These are phyloP conservation scores for Cladophialophora carrionii DNA, from an alignment of 2,329 filamentous ascomycete genomes.

Conservation along the genomic window DNA sequence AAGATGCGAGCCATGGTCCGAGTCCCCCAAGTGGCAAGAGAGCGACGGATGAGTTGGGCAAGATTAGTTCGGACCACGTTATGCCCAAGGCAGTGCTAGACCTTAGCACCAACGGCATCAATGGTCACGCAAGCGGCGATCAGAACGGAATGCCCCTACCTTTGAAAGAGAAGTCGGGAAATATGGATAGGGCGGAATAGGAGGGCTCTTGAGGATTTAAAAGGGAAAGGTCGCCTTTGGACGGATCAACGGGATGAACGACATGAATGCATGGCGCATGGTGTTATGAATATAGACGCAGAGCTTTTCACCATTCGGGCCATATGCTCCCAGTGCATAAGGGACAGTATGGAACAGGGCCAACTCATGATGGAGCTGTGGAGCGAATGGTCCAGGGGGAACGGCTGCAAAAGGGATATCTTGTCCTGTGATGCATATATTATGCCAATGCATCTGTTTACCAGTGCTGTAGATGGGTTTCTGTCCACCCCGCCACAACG, in stretches of 20 bases:
- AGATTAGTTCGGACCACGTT: conserved; percentile 30
- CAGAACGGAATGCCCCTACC: not conserved
- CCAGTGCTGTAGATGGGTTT: too few species aligned
- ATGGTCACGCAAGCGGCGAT: conserved; percentile 12
- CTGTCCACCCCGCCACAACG: not conserved
- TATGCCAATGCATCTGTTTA: not conserved
- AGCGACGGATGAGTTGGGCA: conserved; percentile 34
- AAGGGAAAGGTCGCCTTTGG: not conserved
- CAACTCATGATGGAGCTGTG: not conserved
- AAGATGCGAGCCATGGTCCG: not conserved
- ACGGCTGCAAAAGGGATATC: not conserved
- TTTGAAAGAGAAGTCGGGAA: conserved; percentile 1
- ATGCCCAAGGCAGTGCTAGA: conserved; percentile 14
- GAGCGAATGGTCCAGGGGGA: not conserved
- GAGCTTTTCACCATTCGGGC: not conserved
- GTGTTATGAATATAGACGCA: conserved; percentile 16
- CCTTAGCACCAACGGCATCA: conserved; percentile 7
- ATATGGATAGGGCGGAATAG: not conserved
- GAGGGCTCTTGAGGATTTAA: not conserved
- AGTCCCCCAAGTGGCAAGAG: conserved; percentile 33
- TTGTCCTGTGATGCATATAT: not conserved
- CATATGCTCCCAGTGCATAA: not conserved
- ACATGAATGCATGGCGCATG: conserved; percentile 12
- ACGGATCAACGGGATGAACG: not conserved
- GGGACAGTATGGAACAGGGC: not conserved